Evolutionary conservation across 2,329 filamentous ascomycete genomes (phyloP).

Genomic region (Ascochyta fabae): DNA sequence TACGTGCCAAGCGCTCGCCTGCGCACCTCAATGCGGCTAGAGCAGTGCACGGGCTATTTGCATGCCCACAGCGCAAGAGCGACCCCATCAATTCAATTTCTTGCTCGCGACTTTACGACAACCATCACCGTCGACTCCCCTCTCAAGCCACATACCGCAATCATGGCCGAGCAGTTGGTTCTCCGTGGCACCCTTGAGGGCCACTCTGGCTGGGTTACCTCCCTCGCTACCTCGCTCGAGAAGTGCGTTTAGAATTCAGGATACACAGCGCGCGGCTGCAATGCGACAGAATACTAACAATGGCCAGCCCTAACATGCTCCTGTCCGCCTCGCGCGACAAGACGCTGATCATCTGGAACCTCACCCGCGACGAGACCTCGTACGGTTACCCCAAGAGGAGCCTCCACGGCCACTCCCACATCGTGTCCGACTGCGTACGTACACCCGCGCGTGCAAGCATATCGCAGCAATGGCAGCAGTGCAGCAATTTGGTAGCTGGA

Average conservation of each 20-base stretch:
- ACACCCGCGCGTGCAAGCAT: slow-evolving; percentile 29
- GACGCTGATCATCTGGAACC: slow-evolving; percentile 99
- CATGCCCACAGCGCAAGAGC: slow-evolving; percentile 7
- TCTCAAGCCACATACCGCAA: slow-evolving; percentile 48
- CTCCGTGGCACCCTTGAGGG: slow-evolving; percentile 97
- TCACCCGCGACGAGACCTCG: slow-evolving; percentile 96
- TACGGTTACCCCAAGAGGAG: slow-evolving; percentile 99
- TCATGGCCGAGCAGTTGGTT: slow-evolving; percentile 92
- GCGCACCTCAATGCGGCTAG: slow-evolving; percentile 5
- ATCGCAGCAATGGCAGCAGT: slow-evolving; percentile 17
- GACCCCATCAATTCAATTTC: slow-evolving; percentile 19
- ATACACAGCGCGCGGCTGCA: slow-evolving; percentile 18
- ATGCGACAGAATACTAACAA: slow-evolving; percentile 39
- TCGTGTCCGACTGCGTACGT: slow-evolving; percentile 99
- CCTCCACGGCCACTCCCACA: slow-evolving; percentile 98
- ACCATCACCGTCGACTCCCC: slow-evolving; percentile 39
- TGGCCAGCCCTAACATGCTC: slow-evolving; percentile 93
- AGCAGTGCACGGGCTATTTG: not conserved
- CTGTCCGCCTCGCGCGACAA: slow-evolving; percentile 97
- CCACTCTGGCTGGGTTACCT: slow-evolving; percentile 99
- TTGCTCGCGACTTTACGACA: slow-evolving; percentile 31
- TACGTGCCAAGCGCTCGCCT: slow-evolving; percentile 3
- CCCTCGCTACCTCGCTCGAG: slow-evolving; percentile 97
- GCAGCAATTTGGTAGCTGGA: slow-evolving; percentile 17
- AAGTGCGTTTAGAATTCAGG: slow-evolving; percentile 64